Percentiles rank a stretch among this genome's conserved stretches.
phyloP scores from a whole-genome alignment of 805 yeast species.

The Saturnispora hagleri region DNA sequence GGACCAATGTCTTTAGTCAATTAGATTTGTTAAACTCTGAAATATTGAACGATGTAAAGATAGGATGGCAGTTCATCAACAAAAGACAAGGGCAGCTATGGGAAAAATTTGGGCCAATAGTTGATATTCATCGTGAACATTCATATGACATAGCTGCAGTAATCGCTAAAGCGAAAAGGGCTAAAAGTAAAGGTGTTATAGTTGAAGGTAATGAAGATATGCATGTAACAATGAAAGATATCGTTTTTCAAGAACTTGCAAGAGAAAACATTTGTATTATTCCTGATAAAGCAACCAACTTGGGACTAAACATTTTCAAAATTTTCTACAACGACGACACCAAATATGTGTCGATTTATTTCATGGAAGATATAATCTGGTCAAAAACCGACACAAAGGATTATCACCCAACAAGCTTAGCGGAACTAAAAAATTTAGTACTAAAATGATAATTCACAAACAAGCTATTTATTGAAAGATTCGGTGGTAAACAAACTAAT shows the following conservation, averaged over 20 bases:
- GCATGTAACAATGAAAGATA: slow-evolving; percentile 46
- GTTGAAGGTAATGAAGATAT: neutral
- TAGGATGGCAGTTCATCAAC: slow-evolving; percentile 4
- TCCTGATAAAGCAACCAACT: slow-evolving; percentile 17
- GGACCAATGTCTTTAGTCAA: neutral
- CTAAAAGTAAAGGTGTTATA: too few relatives aligned
- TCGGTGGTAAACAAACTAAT: neutral
- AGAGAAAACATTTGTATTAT: slow-evolving; percentile 37
- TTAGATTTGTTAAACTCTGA: neutral
- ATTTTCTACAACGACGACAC: neutral
- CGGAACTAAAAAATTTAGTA: slow-evolving; percentile 17
- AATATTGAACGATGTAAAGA: neutral
- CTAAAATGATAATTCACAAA: neutral
- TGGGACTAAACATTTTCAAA: neutral
- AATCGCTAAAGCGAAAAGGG: neutral
- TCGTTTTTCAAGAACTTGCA: slow-evolving; percentile 53
- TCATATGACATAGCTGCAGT: neutral
- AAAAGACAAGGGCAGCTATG: neutral
- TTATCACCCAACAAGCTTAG: slow-evolving; percentile 37
- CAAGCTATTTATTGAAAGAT: neutral
- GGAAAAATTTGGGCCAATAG: slow-evolving; percentile 1
- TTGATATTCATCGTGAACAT: neutral
- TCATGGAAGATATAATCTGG: slow-evolving; percentile 58
- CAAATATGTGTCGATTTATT: slow-evolving; percentile 27
- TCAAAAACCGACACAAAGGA: slow-evolving; percentile 12